These are phyloP conservation scores for Rubia balearica DNA, from an alignment of 305 asterid species.

Conservation along the genomic window DNA sequence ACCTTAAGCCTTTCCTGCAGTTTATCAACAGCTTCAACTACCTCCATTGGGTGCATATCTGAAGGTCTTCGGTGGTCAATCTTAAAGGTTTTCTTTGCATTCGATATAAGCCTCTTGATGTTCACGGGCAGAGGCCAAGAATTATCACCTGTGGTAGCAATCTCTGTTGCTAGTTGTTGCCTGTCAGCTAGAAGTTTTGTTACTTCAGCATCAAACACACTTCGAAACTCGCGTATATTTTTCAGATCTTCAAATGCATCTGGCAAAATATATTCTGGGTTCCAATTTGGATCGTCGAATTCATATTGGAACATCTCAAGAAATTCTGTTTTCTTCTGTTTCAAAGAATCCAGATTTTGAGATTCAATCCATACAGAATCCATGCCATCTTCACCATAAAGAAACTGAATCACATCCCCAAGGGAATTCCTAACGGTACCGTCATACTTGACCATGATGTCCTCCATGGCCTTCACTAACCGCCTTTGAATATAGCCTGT, in stretches of 20 bases:
- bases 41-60: slow-evolving; percentile 98
- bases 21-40: slow-evolving; percentile 97
- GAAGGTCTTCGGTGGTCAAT: slow-evolving; percentile 94
- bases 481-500: slow-evolving; percentile 98
- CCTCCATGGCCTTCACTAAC: slow-evolving; percentile 99
- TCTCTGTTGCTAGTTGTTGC: slow-evolving; percentile 82
- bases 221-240: slow-evolving; percentile 84
- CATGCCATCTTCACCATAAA: slow-evolving; percentile 99
- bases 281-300: slow-evolving; percentile 78
- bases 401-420: slow-evolving; percentile 98
- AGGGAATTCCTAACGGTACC: slow-evolving; percentile 94
- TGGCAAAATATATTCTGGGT: slow-evolving; percentile 74
- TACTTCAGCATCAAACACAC: slow-evolving; percentile 96
- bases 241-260: slow-evolving; percentile 90
- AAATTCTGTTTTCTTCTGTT: slow-evolving; percentile 67
- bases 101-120: slow-evolving; percentile 77
- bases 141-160: slow-evolving; percentile 88
- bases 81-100: slow-evolving; percentile 93
- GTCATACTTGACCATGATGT: slow-evolving; percentile 97
- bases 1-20: slow-evolving; percentile 94
- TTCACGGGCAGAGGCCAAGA: slow-evolving; percentile 94
- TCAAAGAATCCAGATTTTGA: slow-evolving; percentile 85
- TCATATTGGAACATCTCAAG: slow-evolving; percentile 67
- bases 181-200: slow-evolving; percentile 91
- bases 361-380: slow-evolving; percentile 98